A percentile compares a stretch with the other conserved stretches of the same genome.
Evolutionary conservation across 179 eudicot species (phyloP).

Genomic region (Vitellaria paradoxa): DNA sequence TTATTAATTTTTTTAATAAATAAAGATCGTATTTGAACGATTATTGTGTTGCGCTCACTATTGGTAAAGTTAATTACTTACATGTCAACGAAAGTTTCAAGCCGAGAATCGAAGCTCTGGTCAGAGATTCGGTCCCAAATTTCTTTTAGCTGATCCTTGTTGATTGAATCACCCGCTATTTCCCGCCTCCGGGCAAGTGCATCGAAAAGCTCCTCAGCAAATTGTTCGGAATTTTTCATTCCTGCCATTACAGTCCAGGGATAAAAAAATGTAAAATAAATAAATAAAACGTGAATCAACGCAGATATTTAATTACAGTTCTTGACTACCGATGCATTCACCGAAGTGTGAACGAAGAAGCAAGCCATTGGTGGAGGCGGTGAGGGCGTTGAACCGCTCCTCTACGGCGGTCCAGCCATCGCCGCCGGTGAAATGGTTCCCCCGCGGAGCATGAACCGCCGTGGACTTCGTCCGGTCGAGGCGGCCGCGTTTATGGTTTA

Average conservation of each 20-base stretch:
- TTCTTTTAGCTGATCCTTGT: conserved; percentile 63
- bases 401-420: conserved; percentile 76
- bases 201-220: conserved; percentile 86
- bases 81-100: conserved; percentile 95
- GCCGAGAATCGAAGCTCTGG: conserved; percentile 89
- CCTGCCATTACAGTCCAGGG: conserved; percentile 37
- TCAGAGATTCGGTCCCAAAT: conserved; percentile 95
- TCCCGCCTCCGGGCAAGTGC: conserved; percentile 72
- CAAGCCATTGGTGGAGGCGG: conserved; percentile 47
- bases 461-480: conserved; percentile 65
- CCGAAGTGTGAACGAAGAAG: conserved; percentile 65
- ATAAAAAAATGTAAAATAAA: not conserved
- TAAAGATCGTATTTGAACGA: too few species aligned
- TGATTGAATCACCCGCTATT: conserved; percentile 53
- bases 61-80: conserved; percentile 19
- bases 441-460: conserved; percentile 61
- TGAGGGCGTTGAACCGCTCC: conserved; percentile 50
- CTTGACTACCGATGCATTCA: conserved; percentile 69
- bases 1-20: too few species aligned
- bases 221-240: conserved; percentile 83
- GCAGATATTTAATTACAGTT: too few species aligned
- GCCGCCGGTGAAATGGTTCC: conserved; percentile 70
- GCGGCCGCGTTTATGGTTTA: conserved; percentile 17
- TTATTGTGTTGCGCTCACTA: too few species aligned
- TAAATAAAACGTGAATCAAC: too few species aligned